Percentiles rank a stretch among this genome's conserved stretches.
Conservation (phyloP, 192 early-diverging fungal genomes). For the Hyaloraphidium curvatum region DNA sequence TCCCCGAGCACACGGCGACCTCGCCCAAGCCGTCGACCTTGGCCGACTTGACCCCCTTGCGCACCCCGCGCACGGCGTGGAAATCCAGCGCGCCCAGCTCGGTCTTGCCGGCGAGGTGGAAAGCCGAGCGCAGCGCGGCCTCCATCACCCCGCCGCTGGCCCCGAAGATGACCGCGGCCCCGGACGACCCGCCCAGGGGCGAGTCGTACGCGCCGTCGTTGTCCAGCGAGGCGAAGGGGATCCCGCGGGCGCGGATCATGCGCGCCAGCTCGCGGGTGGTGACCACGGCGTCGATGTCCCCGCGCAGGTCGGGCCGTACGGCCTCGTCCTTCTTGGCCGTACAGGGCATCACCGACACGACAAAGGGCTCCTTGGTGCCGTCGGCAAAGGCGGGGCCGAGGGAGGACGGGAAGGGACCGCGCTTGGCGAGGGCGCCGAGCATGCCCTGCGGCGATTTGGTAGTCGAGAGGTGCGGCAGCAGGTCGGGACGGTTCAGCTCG, state of each 20-base stretch:
- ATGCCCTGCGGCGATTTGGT: constrained; percentile 93
- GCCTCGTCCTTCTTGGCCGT: constrained; percentile 6
- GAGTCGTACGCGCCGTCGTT: background rate
- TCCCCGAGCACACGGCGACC: background rate
- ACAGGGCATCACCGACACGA: constrained; percentile 5
- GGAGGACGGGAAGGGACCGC: no score
- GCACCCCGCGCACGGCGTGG: constrained; percentile 2
- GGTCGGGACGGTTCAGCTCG: constrained; percentile 87
- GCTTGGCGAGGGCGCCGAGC: constrained; percentile 87
- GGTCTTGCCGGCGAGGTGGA: background rate
- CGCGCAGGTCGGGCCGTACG: background rate
- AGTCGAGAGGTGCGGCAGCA: constrained; percentile 70
- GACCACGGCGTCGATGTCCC: background rate
- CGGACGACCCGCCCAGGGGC: background rate
- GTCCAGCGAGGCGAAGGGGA: background rate
- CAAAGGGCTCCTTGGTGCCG: background rate
- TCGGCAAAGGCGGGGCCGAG: no score
- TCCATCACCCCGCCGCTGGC: constrained; percentile 6
- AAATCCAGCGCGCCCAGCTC: constrained; percentile 2
- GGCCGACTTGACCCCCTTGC: constrained; percentile 5
- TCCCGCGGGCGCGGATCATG: background rate
- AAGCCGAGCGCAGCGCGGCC: constrained; percentile 5
- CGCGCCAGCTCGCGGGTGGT: constrained; percentile 1
- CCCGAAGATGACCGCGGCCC: constrained; percentile 5
- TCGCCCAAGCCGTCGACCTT: constrained; percentile 1